phyloP scores from a whole-genome alignment of 2,329 filamentous ascomycete species.

The Curvularia sp. region DNA sequence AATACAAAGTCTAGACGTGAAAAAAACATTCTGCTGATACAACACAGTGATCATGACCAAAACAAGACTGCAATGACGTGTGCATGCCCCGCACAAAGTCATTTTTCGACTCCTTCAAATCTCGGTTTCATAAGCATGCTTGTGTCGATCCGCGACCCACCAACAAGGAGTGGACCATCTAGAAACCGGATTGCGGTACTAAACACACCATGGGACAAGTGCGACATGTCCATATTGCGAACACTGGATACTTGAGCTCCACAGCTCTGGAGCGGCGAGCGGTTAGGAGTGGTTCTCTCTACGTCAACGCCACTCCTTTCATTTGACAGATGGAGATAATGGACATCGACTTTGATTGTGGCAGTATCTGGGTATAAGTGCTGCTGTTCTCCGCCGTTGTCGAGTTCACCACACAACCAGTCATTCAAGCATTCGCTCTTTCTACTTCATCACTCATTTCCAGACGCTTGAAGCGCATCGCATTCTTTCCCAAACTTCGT shows the following conservation, averaged over 20 bases:
- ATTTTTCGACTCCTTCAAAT: slow-evolving; percentile 18
- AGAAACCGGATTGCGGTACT: slow-evolving; percentile 8
- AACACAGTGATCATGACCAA: background rate
- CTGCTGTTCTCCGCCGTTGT: slow-evolving; percentile 5
- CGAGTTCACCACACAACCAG: slow-evolving; percentile 9
- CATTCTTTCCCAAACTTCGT: slow-evolving; percentile 35
- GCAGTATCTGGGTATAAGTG: slow-evolving; percentile 25
- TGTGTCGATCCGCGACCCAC: slow-evolving; percentile 28
- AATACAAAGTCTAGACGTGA: background rate
- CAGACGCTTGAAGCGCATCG: slow-evolving; percentile 36
- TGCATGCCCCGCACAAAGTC: background rate
- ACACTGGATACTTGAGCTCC: slow-evolving; percentile 13
- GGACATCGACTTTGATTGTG: slow-evolving; percentile 14
- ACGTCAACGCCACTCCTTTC: slow-evolving; percentile 11
- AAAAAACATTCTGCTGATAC: background rate
- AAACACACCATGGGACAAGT: slow-evolving; percentile 23
- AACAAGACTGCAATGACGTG: background rate
- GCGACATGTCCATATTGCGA: slow-evolving; percentile 11
- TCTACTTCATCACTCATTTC: slow-evolving; percentile 36
- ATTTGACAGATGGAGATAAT: slow-evolving; percentile 19
- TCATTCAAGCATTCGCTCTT: slow-evolving; percentile 29
- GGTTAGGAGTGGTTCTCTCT: slow-evolving; percentile 19
- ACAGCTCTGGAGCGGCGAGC: slow-evolving; percentile 21
- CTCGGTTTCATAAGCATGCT: slow-evolving; percentile 22
- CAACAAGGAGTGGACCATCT: slow-evolving; percentile 12